Evolutionary conservation across 371 early-diverging fungal genomes (phyloP), one percentile per base, ranked within the genome.

Genomic region (Rhizopus stolonifer): DNA sequence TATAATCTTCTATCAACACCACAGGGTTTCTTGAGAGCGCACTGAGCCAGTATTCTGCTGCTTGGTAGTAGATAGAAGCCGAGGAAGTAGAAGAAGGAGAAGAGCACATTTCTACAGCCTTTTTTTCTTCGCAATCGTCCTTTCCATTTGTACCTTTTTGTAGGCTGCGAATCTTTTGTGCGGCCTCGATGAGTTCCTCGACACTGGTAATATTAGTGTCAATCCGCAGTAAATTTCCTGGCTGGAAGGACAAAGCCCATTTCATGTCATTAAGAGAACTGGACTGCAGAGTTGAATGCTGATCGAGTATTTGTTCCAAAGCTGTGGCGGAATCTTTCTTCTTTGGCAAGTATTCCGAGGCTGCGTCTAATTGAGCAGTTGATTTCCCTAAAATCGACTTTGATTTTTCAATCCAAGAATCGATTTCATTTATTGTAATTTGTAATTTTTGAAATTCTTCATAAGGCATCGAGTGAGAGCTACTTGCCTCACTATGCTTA

Each of bases 321-420:
- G 13, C 36, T 33, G 17, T 32, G 36, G 34, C 46, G 48, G 13
- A 29, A 42, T 46, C 31, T 48, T 52, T 13, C 63, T 54, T 55
- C 69, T 61, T 42, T 19, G 42, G 42, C 63, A 78, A 70, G 22
- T 69, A 70, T 2, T 45, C 56, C 3, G 79, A 74, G 0, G 73
- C 79, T 47, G 64, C 68, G 25, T 78, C 79, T 15, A 78, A 68
- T 29, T 74, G 74, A 48, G 67, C 67, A 4, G 75, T 74, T 70
- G 72, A 71, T 4, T 75, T 60, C 25, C 52, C 59, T 38, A 78
- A 49, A 2, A 74, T 54, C 17, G 73, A 73, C 1, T 70, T 67
- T 13, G 79, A 72, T 33, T 72, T 74, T 52, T 78, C 79, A 22
- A 78, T 74, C 77, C 79, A 78, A 13, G 73, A 61, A 29, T 77